These are phyloP conservation scores for Ogataea allantospora DNA, from an alignment of 805 yeast genomes.

Conservation along the genomic window DNA sequence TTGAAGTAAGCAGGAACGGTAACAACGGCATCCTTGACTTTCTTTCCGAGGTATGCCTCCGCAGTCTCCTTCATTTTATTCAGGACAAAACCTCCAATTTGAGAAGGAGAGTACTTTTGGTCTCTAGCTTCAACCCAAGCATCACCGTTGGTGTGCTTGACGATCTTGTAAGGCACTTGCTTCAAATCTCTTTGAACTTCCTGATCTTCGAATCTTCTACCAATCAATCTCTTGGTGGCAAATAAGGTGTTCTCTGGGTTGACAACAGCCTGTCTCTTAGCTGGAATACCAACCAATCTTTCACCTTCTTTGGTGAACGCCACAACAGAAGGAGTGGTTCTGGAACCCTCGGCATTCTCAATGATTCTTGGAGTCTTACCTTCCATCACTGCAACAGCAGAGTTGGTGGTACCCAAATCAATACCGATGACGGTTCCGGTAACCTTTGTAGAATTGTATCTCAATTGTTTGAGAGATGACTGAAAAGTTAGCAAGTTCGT, in stretches of 20 bases:
- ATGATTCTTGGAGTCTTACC: constrained; percentile 62
- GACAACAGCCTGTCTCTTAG: constrained; percentile 73
- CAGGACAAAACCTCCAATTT: constrained; percentile 69
- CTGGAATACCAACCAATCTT: constrained; percentile 62
- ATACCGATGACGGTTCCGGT: constrained; percentile 64
- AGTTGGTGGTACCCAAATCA: constrained; percentile 83
- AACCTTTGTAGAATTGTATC: constrained; percentile 36
- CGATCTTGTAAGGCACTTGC: constrained; percentile 62
- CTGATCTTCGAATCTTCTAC: constrained; percentile 63
- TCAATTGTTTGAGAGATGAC: constrained; percentile 29
- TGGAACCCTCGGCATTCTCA: constrained; percentile 74
- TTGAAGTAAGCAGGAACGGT: constrained; percentile 90
- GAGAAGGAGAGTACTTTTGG: constrained; percentile 59
- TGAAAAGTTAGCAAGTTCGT: constrained; percentile 10
- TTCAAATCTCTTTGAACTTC: constrained; percentile 69
- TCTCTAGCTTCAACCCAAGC: constrained; percentile 62
- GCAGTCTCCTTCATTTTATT: constrained; percentile 99
- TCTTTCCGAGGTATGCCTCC: constrained; percentile 84
- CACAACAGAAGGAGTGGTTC: constrained; percentile 80
- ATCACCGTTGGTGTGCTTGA: constrained; percentile 60
- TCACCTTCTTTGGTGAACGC: constrained; percentile 54
- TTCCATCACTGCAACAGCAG: constrained; percentile 77
- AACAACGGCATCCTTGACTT: constrained; percentile 85
- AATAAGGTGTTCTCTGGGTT: constrained; percentile 77
- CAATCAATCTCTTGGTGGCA: constrained; percentile 80